Base-by-base conservation (phyloP, 2,329 filamentous ascomycete genomes). In the Neoascochyta sp. region DNA sequence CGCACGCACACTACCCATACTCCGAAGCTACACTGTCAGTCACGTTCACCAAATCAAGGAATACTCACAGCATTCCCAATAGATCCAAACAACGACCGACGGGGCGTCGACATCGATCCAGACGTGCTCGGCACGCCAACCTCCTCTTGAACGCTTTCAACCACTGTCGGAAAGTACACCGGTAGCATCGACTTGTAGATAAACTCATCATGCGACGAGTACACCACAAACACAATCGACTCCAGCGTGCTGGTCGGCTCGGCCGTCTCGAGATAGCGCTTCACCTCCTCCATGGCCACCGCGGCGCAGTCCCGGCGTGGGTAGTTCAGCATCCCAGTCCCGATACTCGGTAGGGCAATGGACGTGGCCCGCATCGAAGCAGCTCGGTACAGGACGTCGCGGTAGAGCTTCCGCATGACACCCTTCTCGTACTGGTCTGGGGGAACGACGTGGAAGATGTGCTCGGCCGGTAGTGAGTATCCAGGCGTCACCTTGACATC, bases 261-360 rank as follows among this genome's bases (percentile, higher is more conserved):
- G 4, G 32, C 32, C 0, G 46, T 40, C 23, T 60, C 53, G 2
- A 63, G 34, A 18, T 56, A 63, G 2, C 42, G 38, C 18, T 56
- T 54, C 3, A 60, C 45, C 35, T 62, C 59, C 24, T 57, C 54
- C 32, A 62, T 45, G 2, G 57, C 57, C 10, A 61, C 26, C 1
- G 52, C 36, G n/a, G 53, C 53, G 11, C 42, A 45, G 21, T 59
- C 55, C 7, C 45, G 45, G 11, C 34, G 22, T 9, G 57, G 57
- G 24, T 52, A 57, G 6, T 46, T 50, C 4, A 56, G 39, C 39
- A 40, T 43, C 0, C 57, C 59, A 1, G 53, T 60, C 10, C 59
- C 57, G 14, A 63, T 54, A 7, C 49, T 33, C 3, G 59, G 57
- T 16, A 63, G 52, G 1, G 55, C 59, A 9, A 63, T 41, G 1